Base-by-base conservation (phyloP, 2,329 filamentous ascomycete species). In the Fusarium armeniacum region DNA sequence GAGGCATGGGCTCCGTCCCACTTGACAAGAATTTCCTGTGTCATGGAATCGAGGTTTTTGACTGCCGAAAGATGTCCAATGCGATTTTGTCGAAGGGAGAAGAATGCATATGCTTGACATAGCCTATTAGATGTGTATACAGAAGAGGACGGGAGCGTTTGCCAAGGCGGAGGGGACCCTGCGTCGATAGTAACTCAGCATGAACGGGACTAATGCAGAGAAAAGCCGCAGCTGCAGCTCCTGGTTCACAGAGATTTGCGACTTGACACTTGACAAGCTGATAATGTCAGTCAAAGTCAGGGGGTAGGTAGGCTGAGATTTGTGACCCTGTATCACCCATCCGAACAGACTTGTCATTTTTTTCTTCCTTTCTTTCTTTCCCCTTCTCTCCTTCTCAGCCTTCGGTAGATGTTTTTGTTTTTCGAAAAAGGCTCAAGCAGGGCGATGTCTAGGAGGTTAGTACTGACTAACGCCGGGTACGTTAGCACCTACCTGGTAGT, bases 151-250 rank as follows among this genome's bases (percentile, higher is more conserved):
- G 20, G 20, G 6, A n/a, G 41, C 12, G 30, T 62, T 56, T 22
- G 38, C 24, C 22, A 52, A 50, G 44, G 44, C 51, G 62, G 40
- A 61, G 36, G 50, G 54, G 51, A 52, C 67, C 67, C 67, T 70
- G 67, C 67, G 28, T 64, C n/a, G 24, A 46, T 36, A 51, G 18
- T 36, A 36, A 33, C 33, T 13, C 32, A 38, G 47, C 33, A 51
- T 38, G 22, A 28, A 20, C 47, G 10, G 18, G 24, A 33, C 62
- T 65, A 65, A 49, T 65, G 62, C 53, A 63, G 50, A 46, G 30
- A 32, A 32, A 24, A 62, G 59, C 35, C 30, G 13, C 33, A 26
- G 40, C 20, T 46, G 30, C 33, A 45, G 26, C 30, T 32, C 20
- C 11, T 53, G 35, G 46, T 40, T 38, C 44, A 18, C 9, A 38